phyloP scores from a whole-genome alignment of 345 rosid species.

The Schrenkiella parvula region DNA sequence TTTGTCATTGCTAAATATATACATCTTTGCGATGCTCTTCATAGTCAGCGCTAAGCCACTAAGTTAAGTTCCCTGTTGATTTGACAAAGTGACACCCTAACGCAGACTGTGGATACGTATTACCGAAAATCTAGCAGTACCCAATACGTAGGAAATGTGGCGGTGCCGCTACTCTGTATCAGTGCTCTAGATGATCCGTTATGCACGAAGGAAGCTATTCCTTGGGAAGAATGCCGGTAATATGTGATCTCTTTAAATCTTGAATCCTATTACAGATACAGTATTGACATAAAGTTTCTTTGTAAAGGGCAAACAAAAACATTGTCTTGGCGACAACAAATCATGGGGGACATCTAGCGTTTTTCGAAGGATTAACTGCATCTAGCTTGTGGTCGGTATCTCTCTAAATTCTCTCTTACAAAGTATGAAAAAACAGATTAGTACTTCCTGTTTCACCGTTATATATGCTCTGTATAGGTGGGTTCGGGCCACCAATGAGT shows the following conservation, averaged over 20 bases:
- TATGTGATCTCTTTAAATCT: background rate
- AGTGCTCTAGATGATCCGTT: constrained; percentile 93
- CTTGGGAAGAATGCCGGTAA: constrained; percentile 97
- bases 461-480: constrained; percentile 53
- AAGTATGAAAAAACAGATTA: background rate
- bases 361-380: constrained; percentile 78
- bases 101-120: constrained; percentile 80
- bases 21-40: background rate
- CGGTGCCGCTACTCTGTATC: constrained; percentile 78
- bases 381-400: constrained; percentile 55
- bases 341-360: constrained; percentile 92
- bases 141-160: constrained; percentile 52
- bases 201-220: constrained; percentile 90
- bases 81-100: background rate
- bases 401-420: background rate
- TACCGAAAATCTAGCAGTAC: constrained; percentile 83
- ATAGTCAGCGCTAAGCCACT: background rate
- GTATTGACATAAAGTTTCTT: constrained; percentile 1
- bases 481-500: constrained; percentile 79
- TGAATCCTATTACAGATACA: constrained; percentile 4
- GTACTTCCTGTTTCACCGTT: background rate
- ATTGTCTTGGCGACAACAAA: constrained; percentile 64
- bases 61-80: background rate
- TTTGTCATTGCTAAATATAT: constrained; percentile 12
- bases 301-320: constrained; percentile 66